phyloP scores from a whole-genome alignment of 2,329 filamentous ascomycete genomes.

The Colletotrichum trifolii region DNA sequence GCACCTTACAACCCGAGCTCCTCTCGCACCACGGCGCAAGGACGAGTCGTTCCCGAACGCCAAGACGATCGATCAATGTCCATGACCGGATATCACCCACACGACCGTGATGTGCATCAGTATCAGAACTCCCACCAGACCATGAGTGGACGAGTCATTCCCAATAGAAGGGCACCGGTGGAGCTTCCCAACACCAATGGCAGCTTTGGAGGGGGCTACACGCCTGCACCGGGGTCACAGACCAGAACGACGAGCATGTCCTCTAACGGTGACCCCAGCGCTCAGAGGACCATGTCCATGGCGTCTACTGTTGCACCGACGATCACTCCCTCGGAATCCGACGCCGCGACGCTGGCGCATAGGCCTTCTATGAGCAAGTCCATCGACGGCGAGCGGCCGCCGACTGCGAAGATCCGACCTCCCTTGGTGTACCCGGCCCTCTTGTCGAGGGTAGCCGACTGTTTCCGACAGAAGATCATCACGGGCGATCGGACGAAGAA shows the following conservation, averaged over 20 bases:
- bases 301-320: constrained; percentile 83
- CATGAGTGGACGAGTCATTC: constrained; percentile 92
- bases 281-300: constrained; percentile 86
- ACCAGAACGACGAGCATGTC: constrained; percentile 73
- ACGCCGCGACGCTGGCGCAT: constrained; percentile 59
- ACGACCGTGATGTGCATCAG: constrained; percentile 69
- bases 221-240: constrained; percentile 62
- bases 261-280: constrained; percentile 59
- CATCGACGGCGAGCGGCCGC: constrained; percentile 65
- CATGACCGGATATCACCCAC: constrained; percentile 79
- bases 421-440: constrained; percentile 94
- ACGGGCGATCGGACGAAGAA: constrained; percentile 94
- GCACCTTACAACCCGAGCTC: constrained; percentile 76
- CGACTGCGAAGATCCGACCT: constrained; percentile 72
- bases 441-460: constrained; percentile 91
- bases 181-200: constrained; percentile 53
- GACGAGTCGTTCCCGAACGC: constrained; percentile 89
- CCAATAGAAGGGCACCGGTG: constrained; percentile 68
- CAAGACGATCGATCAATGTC: constrained; percentile 96
- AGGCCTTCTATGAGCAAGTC: constrained; percentile 68
- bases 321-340: constrained; percentile 70
- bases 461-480: constrained; percentile 89
- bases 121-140: constrained; percentile 76
- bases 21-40: constrained; percentile 88
- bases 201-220: constrained; percentile 51